Conservation (phyloP, 306 rosid genomes). For the Cucumis sativus region Cucumber_9930_V3 NC_026660.2:25750501-25751000, state of each 20-base stretch:
- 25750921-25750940: background rate
- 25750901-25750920: background rate
- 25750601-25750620: constrained; percentile 75
- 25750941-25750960: background rate
- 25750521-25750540: constrained; percentile 52
- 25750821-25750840: background rate
- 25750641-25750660: constrained; percentile 47
- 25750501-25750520: constrained; percentile 98
- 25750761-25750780: background rate
- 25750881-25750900: background rate
- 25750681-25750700: background rate
- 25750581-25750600: constrained; percentile 84
- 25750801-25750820: background rate
- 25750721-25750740: background rate
- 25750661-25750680: background rate
- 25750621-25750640: constrained; percentile 93
- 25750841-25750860: background rate
- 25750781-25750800: background rate
- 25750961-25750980: too few species aligned
- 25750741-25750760: background rate
- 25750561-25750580: constrained; percentile 47
- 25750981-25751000: background rate
- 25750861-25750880: background rate
- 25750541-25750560: constrained; percentile 38
- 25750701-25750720: background rate